Conservation (phyloP, 257 asterid genomes). For the Nemophila menziesii region DNA sequence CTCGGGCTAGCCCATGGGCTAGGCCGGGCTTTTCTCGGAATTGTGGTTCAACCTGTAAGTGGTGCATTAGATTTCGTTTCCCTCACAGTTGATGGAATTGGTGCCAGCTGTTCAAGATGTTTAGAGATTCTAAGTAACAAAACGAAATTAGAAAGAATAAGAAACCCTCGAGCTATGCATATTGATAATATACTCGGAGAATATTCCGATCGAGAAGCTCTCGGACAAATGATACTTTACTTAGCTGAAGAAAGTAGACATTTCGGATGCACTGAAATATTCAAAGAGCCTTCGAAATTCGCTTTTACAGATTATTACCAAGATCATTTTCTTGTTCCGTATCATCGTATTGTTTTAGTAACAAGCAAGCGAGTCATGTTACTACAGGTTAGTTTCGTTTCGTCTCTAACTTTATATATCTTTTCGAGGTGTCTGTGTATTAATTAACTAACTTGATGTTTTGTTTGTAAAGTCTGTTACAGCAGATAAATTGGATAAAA, state of each 20-base stretch:
- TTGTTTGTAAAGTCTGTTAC: slow-evolving; percentile 40
- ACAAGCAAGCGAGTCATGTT: slow-evolving; percentile 80
- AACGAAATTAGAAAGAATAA: slow-evolving; percentile 52
- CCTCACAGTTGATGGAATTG: slow-evolving; percentile 91
- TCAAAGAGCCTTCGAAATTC: slow-evolving; percentile 94
- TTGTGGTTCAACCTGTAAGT: slow-evolving; percentile 87
- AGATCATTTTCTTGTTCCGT: slow-evolving; percentile 74
- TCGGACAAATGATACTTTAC: slow-evolving; percentile 89
- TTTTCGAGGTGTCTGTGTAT: slow-evolving; percentile 1
- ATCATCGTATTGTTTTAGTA: slow-evolving; percentile 74
- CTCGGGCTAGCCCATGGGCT: slow-evolving; percentile 97
- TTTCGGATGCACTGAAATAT: slow-evolving; percentile 92
- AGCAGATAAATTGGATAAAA: slow-evolving; percentile 70
- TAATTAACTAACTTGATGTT: not conserved
- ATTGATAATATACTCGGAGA: slow-evolving; percentile 67
- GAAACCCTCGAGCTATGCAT: slow-evolving; percentile 89
- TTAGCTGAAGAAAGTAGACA: slow-evolving; percentile 95
- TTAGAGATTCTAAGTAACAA: slow-evolving; percentile 75
- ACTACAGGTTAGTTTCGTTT: slow-evolving; percentile 53
- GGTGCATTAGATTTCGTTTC: slow-evolving; percentile 96
- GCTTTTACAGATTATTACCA: slow-evolving; percentile 90
- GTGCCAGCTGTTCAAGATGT: slow-evolving; percentile 97
- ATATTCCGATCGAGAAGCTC: slow-evolving; percentile 78
- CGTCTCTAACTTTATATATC: slow-evolving; percentile 1
- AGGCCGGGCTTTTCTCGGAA: slow-evolving; percentile 90